Conservation (phyloP, 192 early-diverging fungal species). For the Dispira simplex region DNA sequence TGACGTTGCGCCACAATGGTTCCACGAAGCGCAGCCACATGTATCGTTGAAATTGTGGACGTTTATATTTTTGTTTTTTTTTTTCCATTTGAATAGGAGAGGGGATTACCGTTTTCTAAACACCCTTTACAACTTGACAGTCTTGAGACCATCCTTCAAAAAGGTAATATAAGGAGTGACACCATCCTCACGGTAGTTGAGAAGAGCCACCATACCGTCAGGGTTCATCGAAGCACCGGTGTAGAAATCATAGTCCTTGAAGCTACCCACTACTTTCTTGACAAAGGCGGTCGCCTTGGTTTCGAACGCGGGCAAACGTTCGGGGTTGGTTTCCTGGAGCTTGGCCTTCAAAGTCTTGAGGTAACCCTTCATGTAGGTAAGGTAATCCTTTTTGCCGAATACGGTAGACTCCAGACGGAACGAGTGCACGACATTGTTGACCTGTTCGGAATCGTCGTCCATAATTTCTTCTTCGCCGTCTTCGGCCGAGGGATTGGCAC, state of each 20-base stretch:
- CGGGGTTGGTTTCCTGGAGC: slow-evolving; percentile 38
- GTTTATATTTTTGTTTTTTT: too few species aligned
- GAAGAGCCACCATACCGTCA: slow-evolving; percentile 70
- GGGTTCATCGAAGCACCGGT: slow-evolving; percentile 74
- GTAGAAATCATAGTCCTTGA: slow-evolving; percentile 90
- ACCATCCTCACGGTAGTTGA: slow-evolving; percentile 94
- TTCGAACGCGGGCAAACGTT: slow-evolving; percentile 47
- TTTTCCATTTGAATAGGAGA: background rate
- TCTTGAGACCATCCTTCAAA: slow-evolving; percentile 76
- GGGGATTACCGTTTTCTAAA: background rate
- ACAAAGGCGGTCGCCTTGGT: slow-evolving; percentile 36
- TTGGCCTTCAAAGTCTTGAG: slow-evolving; percentile 65
- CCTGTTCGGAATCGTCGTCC: slow-evolving; percentile 39
- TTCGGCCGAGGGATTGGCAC: slow-evolving; percentile 88
- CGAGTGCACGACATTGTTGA: slow-evolving; percentile 80
- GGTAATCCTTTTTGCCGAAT: slow-evolving; percentile 89
- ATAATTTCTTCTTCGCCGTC: slow-evolving; percentile 41
- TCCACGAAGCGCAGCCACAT: too few species aligned
- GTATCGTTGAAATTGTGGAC: too few species aligned
- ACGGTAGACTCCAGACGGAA: slow-evolving; percentile 51
- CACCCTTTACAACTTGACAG: slow-evolving; percentile 45
- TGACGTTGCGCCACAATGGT: too few species aligned
- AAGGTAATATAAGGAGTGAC: slow-evolving; percentile 81
- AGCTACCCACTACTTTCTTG: slow-evolving; percentile 66
- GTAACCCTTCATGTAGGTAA: slow-evolving; percentile 87